Evolutionary conservation across 257 asterid species (phyloP).

Genomic region (Nicotiana knightiana): DNA sequence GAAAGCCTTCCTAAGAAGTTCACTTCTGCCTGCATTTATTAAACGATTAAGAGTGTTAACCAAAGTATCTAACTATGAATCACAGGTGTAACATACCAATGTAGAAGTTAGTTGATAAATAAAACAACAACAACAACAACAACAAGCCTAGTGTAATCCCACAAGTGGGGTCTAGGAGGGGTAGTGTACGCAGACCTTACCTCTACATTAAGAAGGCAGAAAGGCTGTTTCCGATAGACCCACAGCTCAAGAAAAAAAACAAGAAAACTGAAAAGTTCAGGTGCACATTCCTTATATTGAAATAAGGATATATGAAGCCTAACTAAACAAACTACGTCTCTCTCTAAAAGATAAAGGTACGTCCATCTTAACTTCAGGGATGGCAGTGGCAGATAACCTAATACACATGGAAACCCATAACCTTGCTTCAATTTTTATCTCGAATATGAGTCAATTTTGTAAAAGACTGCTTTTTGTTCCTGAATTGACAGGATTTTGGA

Average conservation of each 20-base stretch:
- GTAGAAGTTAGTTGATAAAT: neutral
- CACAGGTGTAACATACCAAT: neutral
- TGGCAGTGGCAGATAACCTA: neutral
- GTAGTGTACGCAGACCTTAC: no score
- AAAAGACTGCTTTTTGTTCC: neutral
- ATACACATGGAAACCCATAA: neutral
- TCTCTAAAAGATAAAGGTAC: neutral
- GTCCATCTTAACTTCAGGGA: neutral
- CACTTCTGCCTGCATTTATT: slow-evolving; percentile 39
- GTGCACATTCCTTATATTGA: neutral
- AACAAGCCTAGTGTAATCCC: no score
- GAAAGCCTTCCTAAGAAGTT: slow-evolving; percentile 50
- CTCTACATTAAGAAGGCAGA: no score
- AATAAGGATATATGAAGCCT: neutral
- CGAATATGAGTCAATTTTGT: neutral
- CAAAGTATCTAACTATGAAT: neutral
- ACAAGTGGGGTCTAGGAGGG: no score
- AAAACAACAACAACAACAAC: no score
- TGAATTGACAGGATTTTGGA: neutral
- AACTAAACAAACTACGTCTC: neutral
- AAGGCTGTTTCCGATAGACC: no score
- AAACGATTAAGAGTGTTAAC: neutral
- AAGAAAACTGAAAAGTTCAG: neutral
- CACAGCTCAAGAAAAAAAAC: neutral
- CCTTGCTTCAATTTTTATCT: neutral